A percentile compares a stretch with the other conserved stretches of the same genome.
These are phyloP conservation scores for Suhomyces sp. DNA, from an alignment of 805 yeast species.

Conservation along the genomic window DNA sequence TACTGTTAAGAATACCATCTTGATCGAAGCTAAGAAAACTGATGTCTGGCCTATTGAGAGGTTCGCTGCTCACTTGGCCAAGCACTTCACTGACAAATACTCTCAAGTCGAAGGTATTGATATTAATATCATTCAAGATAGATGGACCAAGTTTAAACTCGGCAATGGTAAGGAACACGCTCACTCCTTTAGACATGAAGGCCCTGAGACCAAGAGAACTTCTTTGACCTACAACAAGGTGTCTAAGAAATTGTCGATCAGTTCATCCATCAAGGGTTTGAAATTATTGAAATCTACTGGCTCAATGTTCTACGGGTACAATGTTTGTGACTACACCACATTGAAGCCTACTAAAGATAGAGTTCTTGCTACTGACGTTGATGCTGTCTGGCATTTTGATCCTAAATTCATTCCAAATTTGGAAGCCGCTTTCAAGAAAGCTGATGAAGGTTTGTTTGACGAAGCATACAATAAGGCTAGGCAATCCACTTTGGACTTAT, in stretches of 20 bases:
- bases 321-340: slow-evolving; percentile 86
- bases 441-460: slow-evolving; percentile 68
- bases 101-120: slow-evolving; percentile 72
- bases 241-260: slow-evolving; percentile 52
- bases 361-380: slow-evolving; percentile 83
- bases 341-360: slow-evolving; percentile 81
- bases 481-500: slow-evolving; percentile 66
- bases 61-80: slow-evolving; percentile 80
- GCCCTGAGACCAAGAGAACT: slow-evolving; percentile 75
- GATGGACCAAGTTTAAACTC: slow-evolving; percentile 77
- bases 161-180: slow-evolving; percentile 67
- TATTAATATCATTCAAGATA: slow-evolving; percentile 64
- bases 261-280: slow-evolving; percentile 73
- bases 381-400: slow-evolving; percentile 69
- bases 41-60: slow-evolving; percentile 91
- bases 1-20: slow-evolving; percentile 85
- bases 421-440: slow-evolving; percentile 46
- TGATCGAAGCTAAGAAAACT: slow-evolving; percentile 76
- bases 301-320: slow-evolving; percentile 87
- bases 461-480: slow-evolving; percentile 60
- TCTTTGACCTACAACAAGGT: slow-evolving; percentile 50
- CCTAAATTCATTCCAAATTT: slow-evolving; percentile 50
- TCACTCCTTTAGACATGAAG: slow-evolving; percentile 84
- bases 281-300: slow-evolving; percentile 89
- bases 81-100: slow-evolving; percentile 79